These are phyloP conservation scores for Cinnamomum chago DNA, from an alignment of 164 flowering plant species.

Conservation along the genomic window DNA sequence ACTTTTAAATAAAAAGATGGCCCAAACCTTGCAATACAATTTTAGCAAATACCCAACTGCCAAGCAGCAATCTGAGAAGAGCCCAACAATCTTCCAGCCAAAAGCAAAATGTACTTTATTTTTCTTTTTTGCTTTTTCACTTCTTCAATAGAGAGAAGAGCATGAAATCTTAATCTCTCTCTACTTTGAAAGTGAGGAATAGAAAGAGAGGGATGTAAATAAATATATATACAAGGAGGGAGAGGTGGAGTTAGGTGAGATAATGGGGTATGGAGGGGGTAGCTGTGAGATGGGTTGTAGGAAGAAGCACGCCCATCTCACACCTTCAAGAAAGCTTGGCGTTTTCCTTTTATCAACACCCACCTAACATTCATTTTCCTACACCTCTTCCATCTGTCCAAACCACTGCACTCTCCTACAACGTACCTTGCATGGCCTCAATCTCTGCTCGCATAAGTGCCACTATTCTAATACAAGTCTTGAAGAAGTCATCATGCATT, in stretches of 20 bases:
- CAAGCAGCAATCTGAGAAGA: neutral
- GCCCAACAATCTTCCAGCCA: neutral
- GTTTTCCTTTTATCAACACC: neutral
- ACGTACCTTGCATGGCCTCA: neutral
- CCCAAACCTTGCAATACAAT: neutral
- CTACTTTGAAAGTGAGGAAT: too few species aligned
- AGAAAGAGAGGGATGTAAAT: neutral
- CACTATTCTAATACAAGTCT: too few species aligned
- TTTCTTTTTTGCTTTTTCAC: too few species aligned
- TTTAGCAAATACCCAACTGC: slow-evolving; percentile 2
- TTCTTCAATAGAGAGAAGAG: neutral
- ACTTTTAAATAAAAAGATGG: neutral
- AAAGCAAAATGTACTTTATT: neutral
- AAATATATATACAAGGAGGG: slow-evolving; percentile 7
- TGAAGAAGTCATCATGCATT: too few species aligned
- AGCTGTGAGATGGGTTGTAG: slow-evolving; percentile 11
- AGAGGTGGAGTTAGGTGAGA: neutral
- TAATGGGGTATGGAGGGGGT: slow-evolving; percentile 1
- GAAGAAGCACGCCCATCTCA: slow-evolving; percentile 13
- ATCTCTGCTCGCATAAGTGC: too few species aligned
- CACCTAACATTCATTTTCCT: slow-evolving; percentile 6
- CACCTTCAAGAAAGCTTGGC: slow-evolving; percentile 8
- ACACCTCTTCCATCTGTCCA: neutral
- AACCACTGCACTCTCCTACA: neutral
- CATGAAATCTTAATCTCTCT: neutral